Conservation (phyloP, 2,329 filamentous ascomycete genomes). For the Ustulina deusta region DNA sequence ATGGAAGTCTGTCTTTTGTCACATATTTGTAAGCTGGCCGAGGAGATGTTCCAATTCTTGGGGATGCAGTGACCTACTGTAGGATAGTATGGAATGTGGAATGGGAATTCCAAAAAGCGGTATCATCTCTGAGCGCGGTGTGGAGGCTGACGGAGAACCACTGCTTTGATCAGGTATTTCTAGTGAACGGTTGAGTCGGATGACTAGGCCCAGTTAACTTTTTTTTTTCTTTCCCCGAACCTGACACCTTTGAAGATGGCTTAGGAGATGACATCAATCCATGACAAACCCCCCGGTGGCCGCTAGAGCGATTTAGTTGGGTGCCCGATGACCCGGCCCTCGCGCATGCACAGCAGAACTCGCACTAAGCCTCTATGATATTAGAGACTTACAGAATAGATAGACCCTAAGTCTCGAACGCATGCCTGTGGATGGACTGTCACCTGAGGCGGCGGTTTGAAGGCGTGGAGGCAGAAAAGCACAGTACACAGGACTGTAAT, state of each 20-base stretch:
- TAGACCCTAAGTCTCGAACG: not conserved
- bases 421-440: slow-evolving; percentile 7
- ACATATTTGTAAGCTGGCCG: slow-evolving; percentile 13
- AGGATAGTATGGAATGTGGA: not conserved
- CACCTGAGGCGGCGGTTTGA: not conserved
- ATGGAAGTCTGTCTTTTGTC: not conserved
- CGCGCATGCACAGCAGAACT: slow-evolving; percentile 9
- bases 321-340: slow-evolving; percentile 20
- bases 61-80: not conserved
- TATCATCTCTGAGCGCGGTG: slow-evolving; percentile 13
- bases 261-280: slow-evolving; percentile 32
- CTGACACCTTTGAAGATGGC: slow-evolving; percentile 7
- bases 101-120: slow-evolving; percentile 32
- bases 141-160: slow-evolving; percentile 8
- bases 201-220: not conserved
- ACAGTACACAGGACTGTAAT: not conserved
- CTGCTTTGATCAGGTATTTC: not conserved
- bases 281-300: slow-evolving; percentile 8
- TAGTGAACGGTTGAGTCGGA: slow-evolving; percentile 2
- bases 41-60: not conserved
- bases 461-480: not conserved
- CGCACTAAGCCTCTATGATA: slow-evolving; percentile 25
- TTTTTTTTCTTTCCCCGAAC: slow-evolving; percentile 5
- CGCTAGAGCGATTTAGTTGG: slow-evolving; percentile 27
- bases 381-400: slow-evolving; percentile 1